Evolutionary conservation across 2,329 filamentous ascomycete genomes (phyloP), one percentile per base, ranked within the genome.

Genomic region (Pseudogymnoascus verrucosus): DNA sequence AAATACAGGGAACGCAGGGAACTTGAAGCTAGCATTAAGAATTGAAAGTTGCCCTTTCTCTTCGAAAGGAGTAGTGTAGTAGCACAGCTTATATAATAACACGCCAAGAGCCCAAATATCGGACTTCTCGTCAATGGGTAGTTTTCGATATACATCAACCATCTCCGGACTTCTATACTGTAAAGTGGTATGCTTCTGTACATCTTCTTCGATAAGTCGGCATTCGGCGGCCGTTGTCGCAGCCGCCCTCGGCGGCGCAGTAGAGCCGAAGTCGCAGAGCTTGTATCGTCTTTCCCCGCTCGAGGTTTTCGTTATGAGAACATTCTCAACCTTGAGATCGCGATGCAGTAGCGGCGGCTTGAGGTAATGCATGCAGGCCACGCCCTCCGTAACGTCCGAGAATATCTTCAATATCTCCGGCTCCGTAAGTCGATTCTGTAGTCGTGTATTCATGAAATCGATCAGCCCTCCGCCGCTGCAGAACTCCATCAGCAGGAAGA

Each of bases 361-460:
- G 60, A 99, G 86, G 76, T 99, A 99, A 78, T 99, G 95, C 95
- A 99, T 99, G 75, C 92, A 96, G 31, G 95, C 95, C 51, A 99
- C 92, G 39, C 95, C 95, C 78, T 98, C 93, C 59, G 93, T 90
- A 63, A 97, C 91, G 75, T 99, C 95, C 61, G 89, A 89, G 78
- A 99, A 98, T 76, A 99, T 98, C 79, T 93, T 89, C 71, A 99
- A 80, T 70, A 99, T 96, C 80, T 99, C 95, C 60, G 95, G 93
- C 79, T 99, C 95, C 37, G 93, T 99, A 76, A 99, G 82, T 61
- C 95, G 89, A 75, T 99, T 93, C 78, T 99, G 95, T 71, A 99
- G 79, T 62, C 95, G 86, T 37, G 95, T 99, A 78, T 99, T 99
- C 95, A 99, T 99, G 75, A 98, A 99, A 78, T 99, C 95, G 74